phyloP scores from a whole-genome alignment of 2,329 filamentous ascomycete species.

The Aspergillus sp. region DNA sequence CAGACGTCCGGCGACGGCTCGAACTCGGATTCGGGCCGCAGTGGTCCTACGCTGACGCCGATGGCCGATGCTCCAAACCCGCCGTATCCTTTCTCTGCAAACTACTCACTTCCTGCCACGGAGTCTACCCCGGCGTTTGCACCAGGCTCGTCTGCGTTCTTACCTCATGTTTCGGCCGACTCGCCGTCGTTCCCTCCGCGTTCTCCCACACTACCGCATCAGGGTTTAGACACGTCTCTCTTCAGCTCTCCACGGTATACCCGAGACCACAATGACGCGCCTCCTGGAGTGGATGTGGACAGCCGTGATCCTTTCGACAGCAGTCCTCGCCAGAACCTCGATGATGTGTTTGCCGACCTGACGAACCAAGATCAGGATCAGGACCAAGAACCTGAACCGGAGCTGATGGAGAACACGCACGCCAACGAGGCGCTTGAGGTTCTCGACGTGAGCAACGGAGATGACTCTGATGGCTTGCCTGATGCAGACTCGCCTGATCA shows the following conservation, averaged over 20 bases:
- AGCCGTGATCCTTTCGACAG: conserved; percentile 38
- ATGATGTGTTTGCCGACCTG: conserved; percentile 50
- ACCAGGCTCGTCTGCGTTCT: conserved; percentile 38
- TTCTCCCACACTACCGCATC: conserved; percentile 40
- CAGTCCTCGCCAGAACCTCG: conserved; percentile 43
- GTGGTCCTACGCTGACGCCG: conserved; percentile 36
- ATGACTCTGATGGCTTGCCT: conserved; percentile 32
- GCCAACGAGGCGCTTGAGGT: conserved; percentile 50
- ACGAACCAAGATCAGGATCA: conserved; percentile 46
- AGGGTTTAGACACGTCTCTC: conserved; percentile 40
- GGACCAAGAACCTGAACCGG: conserved; percentile 29
- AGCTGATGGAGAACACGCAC: conserved; percentile 47
- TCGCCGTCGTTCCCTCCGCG: conserved; percentile 43
- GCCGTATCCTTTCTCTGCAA: conserved; percentile 42
- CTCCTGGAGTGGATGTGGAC: conserved; percentile 34
- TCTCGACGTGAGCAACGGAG: conserved; percentile 42
- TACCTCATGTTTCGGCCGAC: conserved; percentile 37
- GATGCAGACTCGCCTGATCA: conserved; percentile 26
- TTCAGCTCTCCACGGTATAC: conserved; percentile 46
- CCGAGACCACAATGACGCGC: conserved; percentile 36
- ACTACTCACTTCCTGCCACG: conserved; percentile 39
- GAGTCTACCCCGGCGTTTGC: conserved; percentile 42
- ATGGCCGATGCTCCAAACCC: conserved; percentile 33
- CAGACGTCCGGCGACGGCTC: conserved; percentile 34
- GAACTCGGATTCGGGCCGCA: conserved; percentile 33